Percentiles rank a stretch among this genome's conserved stretches.
Evolutionary conservation across 768 basidiomycete genomes (phyloP).

Genomic region (Cyathus striatus): DNA sequence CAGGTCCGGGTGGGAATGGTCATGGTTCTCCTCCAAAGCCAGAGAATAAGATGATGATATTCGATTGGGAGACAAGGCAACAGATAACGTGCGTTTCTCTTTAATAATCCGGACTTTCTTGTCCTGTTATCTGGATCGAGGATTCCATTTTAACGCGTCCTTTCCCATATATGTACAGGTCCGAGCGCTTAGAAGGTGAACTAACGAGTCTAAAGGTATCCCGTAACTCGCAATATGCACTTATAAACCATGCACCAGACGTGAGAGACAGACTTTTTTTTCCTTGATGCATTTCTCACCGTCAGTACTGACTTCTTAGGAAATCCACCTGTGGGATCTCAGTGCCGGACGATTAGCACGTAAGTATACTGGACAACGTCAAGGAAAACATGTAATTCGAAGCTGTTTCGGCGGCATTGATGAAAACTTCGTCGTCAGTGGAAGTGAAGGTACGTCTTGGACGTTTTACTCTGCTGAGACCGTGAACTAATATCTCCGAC

Average conservation of each 20-base stretch:
- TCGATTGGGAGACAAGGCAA: conserved; percentile 65
- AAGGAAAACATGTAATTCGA: conserved; percentile 80
- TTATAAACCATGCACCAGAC: conserved; percentile 85
- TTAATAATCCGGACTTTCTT: conserved; percentile 2
- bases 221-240: conserved; percentile 77
- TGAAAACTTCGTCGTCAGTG: conserved; percentile 86
- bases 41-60: conserved; percentile 71
- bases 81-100: conserved; percentile 54
- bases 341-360: conserved; percentile 62
- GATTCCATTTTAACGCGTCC: conserved; percentile 1
- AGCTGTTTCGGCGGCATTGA: conserved; percentile 92
- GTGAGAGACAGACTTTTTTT: conserved; percentile 38
- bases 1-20: conserved; percentile 26
- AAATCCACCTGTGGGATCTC: conserved; percentile 86
- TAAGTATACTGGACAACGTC: conserved; percentile 83
- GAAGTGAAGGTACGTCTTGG: conserved; percentile 79
- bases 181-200: conserved; percentile 68
- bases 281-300: conserved; percentile 6
- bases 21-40: conserved; percentile 23
- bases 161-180: conserved; percentile 33
- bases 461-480: not conserved
- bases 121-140: conserved; percentile 4
- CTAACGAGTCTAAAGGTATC: conserved; percentile 87
- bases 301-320: conserved; percentile 40
- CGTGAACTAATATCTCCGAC: too few species aligned